Percentiles rank a stretch among this genome's conserved stretches.
These are phyloP conservation scores for Gelatoporia subvermispora DNA, from an alignment of 768 basidiomycete genomes.

Conservation along the genomic window DNA sequence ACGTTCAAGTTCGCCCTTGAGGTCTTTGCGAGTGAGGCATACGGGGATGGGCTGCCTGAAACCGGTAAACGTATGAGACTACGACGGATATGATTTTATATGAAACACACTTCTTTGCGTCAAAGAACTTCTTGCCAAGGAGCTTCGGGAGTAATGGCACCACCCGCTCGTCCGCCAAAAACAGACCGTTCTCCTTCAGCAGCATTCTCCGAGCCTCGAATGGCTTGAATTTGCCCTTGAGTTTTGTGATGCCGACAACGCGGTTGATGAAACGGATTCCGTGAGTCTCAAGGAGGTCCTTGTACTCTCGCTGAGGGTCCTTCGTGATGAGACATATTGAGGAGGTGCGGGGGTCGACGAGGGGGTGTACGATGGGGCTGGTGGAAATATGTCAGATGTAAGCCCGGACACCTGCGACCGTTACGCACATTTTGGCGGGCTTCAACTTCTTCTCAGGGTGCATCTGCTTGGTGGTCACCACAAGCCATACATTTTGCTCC, in stretches of 20 bases:
- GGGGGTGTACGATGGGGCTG: conserved; percentile 74
- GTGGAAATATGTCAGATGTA: not conserved
- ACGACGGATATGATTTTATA: not conserved
- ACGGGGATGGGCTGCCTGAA: conserved; percentile 92
- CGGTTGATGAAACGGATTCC: conserved; percentile 86
- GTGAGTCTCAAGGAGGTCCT: conserved; percentile 77
- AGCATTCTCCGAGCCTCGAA: conserved; percentile 80
- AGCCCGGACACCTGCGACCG: not conserved
- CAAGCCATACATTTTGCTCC: conserved; percentile 87
- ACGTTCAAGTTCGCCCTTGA: conserved; percentile 88
- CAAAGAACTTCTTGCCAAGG: conserved; percentile 87
- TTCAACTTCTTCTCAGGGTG: conserved; percentile 71
- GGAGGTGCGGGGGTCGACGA: conserved; percentile 78
- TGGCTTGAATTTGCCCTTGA: conserved; percentile 89
- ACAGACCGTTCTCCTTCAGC: conserved; percentile 85
- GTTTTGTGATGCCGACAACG: conserved; percentile 86
- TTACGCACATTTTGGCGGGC: conserved; percentile 76
- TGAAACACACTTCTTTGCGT: conserved; percentile 84
- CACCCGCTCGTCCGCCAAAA: conserved; percentile 89
- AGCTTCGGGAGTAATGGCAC: conserved; percentile 82
- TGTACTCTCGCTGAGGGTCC: conserved; percentile 94
- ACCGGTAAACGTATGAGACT: conserved; percentile 4
- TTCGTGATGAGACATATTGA: conserved; percentile 90
- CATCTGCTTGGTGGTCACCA: conserved; percentile 82
- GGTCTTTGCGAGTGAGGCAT: conserved; percentile 78